A percentile compares a stretch with the other conserved stretches of the same genome.
Evolutionary conservation across 768 basidiomycete species (phyloP).

Genomic region (Fomitopsis serialis): DNA sequence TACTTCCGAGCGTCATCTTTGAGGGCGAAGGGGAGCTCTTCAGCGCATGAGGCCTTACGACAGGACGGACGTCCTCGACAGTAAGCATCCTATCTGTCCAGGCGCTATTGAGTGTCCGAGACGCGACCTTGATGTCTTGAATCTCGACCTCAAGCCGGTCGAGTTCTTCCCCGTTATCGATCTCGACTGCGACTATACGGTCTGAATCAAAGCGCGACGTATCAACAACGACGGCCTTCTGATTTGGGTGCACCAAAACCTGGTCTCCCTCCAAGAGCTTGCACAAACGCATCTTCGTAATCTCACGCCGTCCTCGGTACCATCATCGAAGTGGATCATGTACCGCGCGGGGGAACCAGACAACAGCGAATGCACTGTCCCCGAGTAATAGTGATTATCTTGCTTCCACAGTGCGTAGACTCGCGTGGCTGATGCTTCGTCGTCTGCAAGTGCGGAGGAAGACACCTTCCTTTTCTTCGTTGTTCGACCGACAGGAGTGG

Average conservation of each 20-base stretch:
- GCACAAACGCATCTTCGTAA: slow-evolving; percentile 49
- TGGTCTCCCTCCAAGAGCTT: slow-evolving; percentile 51
- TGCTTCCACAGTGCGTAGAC: slow-evolving; percentile 69
- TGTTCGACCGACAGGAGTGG: slow-evolving; percentile 8
- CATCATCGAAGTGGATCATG: slow-evolving; percentile 65
- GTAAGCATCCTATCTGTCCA: slow-evolving; percentile 53
- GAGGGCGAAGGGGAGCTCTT: slow-evolving; percentile 45
- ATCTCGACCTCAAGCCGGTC: slow-evolving; percentile 25
- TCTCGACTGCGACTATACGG: slow-evolving; percentile 30
- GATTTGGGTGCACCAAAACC: slow-evolving; percentile 34
- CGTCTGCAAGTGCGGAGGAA: slow-evolving; percentile 2
- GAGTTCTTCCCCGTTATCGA: slow-evolving; percentile 32
- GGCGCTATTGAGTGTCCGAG: slow-evolving; percentile 40
- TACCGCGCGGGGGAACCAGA: slow-evolving; percentile 29
- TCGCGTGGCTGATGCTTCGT: slow-evolving; percentile 34
- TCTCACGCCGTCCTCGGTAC: slow-evolving; percentile 39
- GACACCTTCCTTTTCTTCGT: slow-evolving; percentile 16
- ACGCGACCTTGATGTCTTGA: slow-evolving; percentile 42
- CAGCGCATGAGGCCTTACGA: slow-evolving; percentile 29
- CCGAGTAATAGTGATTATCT: slow-evolving; percentile 58
- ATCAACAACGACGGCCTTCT: slow-evolving; percentile 12
- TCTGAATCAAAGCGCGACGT: slow-evolving; percentile 5
- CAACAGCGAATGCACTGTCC: slow-evolving; percentile 39
- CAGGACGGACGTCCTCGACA: slow-evolving; percentile 37
- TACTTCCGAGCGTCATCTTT: slow-evolving; percentile 35